phyloP scores from a whole-genome alignment of 768 basidiomycete genomes.

The Lanmaoa rubissima region DNA sequence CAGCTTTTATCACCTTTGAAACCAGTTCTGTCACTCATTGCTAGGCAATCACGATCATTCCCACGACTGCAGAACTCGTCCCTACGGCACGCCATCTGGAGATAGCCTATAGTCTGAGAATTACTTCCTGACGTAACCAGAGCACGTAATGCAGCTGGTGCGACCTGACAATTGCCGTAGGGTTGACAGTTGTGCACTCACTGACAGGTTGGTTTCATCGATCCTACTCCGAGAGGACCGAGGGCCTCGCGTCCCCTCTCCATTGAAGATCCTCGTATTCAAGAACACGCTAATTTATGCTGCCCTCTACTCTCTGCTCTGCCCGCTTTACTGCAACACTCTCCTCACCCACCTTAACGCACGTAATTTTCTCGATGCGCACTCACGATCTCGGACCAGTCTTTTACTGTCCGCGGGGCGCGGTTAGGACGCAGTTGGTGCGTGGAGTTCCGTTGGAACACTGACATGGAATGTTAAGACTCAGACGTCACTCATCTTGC shows the following conservation, averaged over 20 bases:
- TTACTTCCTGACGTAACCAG: background rate
- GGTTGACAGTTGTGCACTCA: background rate
- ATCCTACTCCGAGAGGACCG: background rate
- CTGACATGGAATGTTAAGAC: background rate
- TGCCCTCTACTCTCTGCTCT: constrained; percentile 4
- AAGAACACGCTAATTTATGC: constrained; percentile 3
- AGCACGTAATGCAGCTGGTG: background rate
- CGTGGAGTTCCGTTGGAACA: background rate
- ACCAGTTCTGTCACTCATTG: background rate
- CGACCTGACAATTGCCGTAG: constrained; percentile 2
- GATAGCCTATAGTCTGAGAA: background rate
- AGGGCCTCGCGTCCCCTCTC: background rate
- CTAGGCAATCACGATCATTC: background rate
- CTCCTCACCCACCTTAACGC: constrained; percentile 12
- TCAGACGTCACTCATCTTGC: background rate
- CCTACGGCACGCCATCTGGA: background rate
- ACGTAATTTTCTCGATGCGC: background rate
- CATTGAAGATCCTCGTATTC: background rate
- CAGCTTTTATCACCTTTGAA: constrained; percentile 3
- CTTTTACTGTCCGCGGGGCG: background rate
- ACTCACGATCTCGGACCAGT: background rate
- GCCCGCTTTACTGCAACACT: constrained; percentile 13
- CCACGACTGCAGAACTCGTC: background rate
- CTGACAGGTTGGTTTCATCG: background rate
- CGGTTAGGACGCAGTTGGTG: background rate